Evolutionary conservation across 2,329 filamentous ascomycete genomes (phyloP).

Genomic region (Mycosphaerella sp.): DNA sequence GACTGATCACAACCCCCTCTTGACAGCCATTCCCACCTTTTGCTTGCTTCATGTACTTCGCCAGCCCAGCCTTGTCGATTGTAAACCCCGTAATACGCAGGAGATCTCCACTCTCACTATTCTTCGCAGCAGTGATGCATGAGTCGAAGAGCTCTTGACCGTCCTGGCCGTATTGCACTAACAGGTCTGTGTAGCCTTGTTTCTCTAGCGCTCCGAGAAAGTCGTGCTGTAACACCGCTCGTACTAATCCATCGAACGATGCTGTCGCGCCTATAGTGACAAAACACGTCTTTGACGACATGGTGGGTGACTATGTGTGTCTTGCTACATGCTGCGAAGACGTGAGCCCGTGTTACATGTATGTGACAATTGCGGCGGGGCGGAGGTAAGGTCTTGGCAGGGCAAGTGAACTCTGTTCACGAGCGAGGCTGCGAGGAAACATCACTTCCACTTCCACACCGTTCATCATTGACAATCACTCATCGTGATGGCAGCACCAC

Average conservation of each 20-base stretch:
- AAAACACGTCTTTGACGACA: constrained; percentile 56
- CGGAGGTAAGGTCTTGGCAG: constrained; percentile 15
- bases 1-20: constrained; percentile 74
- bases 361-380: constrained; percentile 7
- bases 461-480: neutral
- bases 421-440: no score
- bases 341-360: neutral
- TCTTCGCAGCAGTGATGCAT: constrained; percentile 28
- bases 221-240: constrained; percentile 53
- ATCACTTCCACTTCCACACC: constrained; percentile 4
- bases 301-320: constrained; percentile 1
- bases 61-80: constrained; percentile 58
- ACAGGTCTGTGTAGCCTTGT: constrained; percentile 62
- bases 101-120: constrained; percentile 15
- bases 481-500: constrained; percentile 27
- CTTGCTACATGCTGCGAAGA: constrained; percentile 17
- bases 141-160: constrained; percentile 50
- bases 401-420: constrained; percentile 1
- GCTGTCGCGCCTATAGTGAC: constrained; percentile 92
- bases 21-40: constrained; percentile 37
- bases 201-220: constrained; percentile 58
- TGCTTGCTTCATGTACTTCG: constrained; percentile 52
- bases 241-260: constrained; percentile 66
- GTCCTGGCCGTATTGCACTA: constrained; percentile 74
- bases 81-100: constrained; percentile 58